Evolutionary conservation across 2,329 filamentous ascomycete species (phyloP).

Genomic region (Diaporthe amygdali): DNA sequence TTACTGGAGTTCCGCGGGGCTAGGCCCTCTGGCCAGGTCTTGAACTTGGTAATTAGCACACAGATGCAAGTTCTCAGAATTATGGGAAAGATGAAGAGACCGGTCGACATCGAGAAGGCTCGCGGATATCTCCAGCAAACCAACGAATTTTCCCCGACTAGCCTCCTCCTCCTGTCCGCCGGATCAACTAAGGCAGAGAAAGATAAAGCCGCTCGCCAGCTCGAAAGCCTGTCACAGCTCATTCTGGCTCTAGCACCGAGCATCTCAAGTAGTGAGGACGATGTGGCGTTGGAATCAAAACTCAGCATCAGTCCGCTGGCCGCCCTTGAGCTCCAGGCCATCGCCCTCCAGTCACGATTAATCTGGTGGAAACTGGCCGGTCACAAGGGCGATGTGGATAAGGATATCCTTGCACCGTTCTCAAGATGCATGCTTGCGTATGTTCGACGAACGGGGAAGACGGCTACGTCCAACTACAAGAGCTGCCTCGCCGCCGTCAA

Average conservation of each 20-base stretch:
- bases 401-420: slow-evolving; percentile 70
- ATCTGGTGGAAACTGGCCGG: slow-evolving; percentile 69
- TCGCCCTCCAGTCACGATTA: slow-evolving; percentile 67
- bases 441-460: slow-evolving; percentile 52
- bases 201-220: slow-evolving; percentile 66
- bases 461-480: slow-evolving; percentile 43
- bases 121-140: slow-evolving; percentile 49
- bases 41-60: slow-evolving; percentile 63
- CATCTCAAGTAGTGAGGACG: slow-evolving; percentile 68
- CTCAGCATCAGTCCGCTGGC: slow-evolving; percentile 61
- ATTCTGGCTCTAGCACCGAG: slow-evolving; percentile 71
- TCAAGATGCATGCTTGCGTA: slow-evolving; percentile 68
- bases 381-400: slow-evolving; percentile 64
- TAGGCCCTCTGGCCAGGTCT: slow-evolving; percentile 46
- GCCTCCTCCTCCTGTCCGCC: slow-evolving; percentile 56
- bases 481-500: slow-evolving; percentile 41
- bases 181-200: slow-evolving; percentile 49
- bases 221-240: slow-evolving; percentile 69
- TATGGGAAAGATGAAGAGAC: slow-evolving; percentile 63
- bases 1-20: slow-evolving; percentile 65
- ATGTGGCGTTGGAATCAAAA: slow-evolving; percentile 55
- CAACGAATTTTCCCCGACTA: slow-evolving; percentile 61
- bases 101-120: slow-evolving; percentile 8
- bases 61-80: slow-evolving; percentile 71
- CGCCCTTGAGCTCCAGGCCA: slow-evolving; percentile 66